Evolutionary conservation across 768 basidiomycete genomes (phyloP), one percentile per base, ranked within the genome.

Genomic region (Zangia roseola): DNA sequence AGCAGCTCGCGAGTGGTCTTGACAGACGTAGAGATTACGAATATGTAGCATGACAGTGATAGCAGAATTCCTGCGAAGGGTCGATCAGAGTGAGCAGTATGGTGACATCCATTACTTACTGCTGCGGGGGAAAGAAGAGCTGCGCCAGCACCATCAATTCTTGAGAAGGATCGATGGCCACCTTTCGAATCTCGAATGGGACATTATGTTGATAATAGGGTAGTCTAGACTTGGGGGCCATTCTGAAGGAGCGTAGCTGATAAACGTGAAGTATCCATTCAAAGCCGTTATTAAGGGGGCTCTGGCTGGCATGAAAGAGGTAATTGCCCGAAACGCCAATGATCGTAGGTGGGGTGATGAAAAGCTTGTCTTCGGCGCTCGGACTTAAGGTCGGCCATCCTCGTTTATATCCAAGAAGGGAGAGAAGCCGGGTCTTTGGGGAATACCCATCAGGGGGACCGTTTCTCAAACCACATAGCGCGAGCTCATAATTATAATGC

Each of bases 21-120:
- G 76, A 49, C 79, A 80, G n/a, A 70, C 70, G 70, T 76, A 77
- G 43, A 83, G 62, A 59, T 82, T 71, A 50, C 80, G 76, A 49
- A 84, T 72, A 53, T 79, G 79, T 54, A 84, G 37, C 16, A 54
- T 47, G 52, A 59, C 54, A 14, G 45, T 49, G 44, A 64, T 64
- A 14, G 63, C 58, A 4, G 56, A 56, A 44, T 58, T 61, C 38
- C 66, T 68, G 54, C n/a, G 31, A 47, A 34, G 26, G 12, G 21
- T 45, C 26, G 17, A 25, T 51, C 42, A 23, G 12, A 31, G 31
- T 2, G 7, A 38, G 28, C 35, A 43, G 37, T 28, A 31, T 31
- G 19, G 6, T 1, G n/a, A 47, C 7, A 9, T 3, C 17, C 31
- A 33, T 17, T 17, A 49, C 66, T 41, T 42, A 49, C 66, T 58